These are phyloP conservation scores for Dictyostelium brefeldianum DNA, from an alignment of 78 protist genomes.

Conservation along the genomic window DNA sequence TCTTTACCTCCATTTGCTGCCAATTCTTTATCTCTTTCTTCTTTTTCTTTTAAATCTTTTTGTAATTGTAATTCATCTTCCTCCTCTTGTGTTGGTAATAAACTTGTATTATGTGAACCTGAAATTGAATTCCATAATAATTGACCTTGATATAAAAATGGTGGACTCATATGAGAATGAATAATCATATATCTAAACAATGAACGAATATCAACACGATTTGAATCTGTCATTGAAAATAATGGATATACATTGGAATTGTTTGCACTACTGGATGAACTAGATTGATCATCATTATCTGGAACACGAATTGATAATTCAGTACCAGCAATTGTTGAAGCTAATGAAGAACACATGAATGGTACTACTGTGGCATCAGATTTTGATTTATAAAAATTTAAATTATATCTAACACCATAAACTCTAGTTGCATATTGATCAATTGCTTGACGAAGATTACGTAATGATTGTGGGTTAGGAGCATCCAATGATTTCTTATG, in stretches of 20 bases:
- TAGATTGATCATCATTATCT: neutral
- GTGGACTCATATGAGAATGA: constrained; percentile 6
- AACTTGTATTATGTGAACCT: constrained; percentile 14
- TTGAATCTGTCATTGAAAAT: constrained; percentile 42
- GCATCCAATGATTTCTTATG: neutral
- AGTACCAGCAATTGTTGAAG: constrained; percentile 57
- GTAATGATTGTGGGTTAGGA: constrained; percentile 28
- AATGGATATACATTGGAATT: neutral
- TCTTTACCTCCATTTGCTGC: neutral
- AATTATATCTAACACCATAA: constrained; percentile 43
- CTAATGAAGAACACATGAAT: constrained; percentile 36
- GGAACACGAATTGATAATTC: constrained; percentile 40
- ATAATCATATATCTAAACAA: constrained; percentile 45
- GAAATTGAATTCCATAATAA: constrained; percentile 46
- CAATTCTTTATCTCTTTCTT: neutral
- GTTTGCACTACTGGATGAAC: no score
- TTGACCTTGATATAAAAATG: neutral
- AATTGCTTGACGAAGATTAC: constrained; percentile 32
- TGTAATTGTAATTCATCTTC: neutral
- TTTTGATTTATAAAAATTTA: constrained; percentile 36
- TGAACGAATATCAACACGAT: constrained; percentile 66
- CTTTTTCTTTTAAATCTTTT: constrained; percentile 15
- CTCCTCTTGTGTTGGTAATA: constrained; percentile 25
- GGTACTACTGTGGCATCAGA: constrained; percentile 36
- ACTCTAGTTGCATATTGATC: constrained; percentile 64